A percentile compares a stretch with the other conserved stretches of the same genome.
Conservation (phyloP, 208 protist genomes). For the Crithidia mellificae region DNA sequence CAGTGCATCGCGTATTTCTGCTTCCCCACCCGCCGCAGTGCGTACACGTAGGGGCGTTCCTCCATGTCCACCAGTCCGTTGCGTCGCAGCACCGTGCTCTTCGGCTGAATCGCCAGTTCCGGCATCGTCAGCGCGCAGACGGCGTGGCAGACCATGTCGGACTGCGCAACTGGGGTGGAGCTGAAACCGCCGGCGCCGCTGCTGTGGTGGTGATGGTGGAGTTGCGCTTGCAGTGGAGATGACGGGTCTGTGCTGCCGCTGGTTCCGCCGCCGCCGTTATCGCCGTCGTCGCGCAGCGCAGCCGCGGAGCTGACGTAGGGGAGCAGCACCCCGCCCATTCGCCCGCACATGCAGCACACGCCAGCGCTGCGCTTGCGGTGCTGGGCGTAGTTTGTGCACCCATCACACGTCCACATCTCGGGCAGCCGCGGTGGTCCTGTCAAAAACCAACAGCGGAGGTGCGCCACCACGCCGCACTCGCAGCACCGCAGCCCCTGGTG, state of each 20-base stretch:
- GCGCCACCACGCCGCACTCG: constrained; percentile 54
- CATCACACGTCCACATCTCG: constrained; percentile 59
- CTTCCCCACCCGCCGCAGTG: constrained; percentile 37
- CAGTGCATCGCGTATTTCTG: constrained; percentile 47
- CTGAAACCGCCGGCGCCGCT: background rate
- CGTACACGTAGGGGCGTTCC: constrained; percentile 40
- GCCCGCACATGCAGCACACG: constrained; percentile 54
- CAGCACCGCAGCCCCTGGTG: constrained; percentile 42
- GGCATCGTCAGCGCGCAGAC: constrained; percentile 61
- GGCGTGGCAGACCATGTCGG: constrained; percentile 57
- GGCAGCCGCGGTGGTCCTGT: constrained; percentile 37
- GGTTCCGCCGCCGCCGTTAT: background rate
- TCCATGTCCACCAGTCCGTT: constrained; percentile 42
- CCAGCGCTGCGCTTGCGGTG: constrained; percentile 35
- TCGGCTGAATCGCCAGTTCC: constrained; percentile 45
- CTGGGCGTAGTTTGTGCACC: constrained; percentile 40
- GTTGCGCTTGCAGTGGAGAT: background rate
- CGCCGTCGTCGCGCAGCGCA: constrained; percentile 12
- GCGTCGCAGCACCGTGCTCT: constrained; percentile 28
- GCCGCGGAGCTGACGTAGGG: constrained; percentile 35
- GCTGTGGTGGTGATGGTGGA: too few species aligned
- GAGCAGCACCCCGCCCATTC: constrained; percentile 62
- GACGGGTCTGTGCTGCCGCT: background rate
- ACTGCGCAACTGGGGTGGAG: constrained; percentile 14
- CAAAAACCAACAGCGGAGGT: constrained; percentile 69